Base-by-base conservation (phyloP, 169 alveolate genomes). In the Babesia caballi region DNA sequence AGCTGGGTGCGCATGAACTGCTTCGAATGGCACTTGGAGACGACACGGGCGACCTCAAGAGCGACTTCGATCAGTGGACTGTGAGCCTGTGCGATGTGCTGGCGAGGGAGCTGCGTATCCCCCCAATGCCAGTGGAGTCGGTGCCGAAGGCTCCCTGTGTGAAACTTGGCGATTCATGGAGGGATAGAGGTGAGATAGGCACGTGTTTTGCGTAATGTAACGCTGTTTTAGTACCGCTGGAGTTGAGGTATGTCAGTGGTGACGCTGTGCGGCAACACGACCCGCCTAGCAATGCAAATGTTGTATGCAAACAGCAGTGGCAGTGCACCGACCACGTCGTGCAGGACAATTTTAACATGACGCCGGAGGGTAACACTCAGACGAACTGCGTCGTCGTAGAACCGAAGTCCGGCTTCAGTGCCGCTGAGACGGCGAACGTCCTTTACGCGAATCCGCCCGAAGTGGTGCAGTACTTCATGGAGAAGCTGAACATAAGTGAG, bases 21-120 rank as follows among this genome's bases (percentile, higher is more conserved):
- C 23, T 23, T 4, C 41, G 54, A n/a, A 52, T 81, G 75, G 72
- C 73, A 11, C 58, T 59, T 38, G 93, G 94, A 17, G 93, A 91
- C 35, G 94, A 80, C 50, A 82, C 73, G 27, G 68, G 52, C 21
- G 94, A 89, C 53, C 36, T 83, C 30, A 82, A 82, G 53, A 78
- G 60, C 23, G 95, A 91, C 35, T 91, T 91, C 70, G 84, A 81
- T 23, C 49, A 54, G 40, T 91, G 95, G 95, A 46, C 36, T 32
- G 36, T 49, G 8, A 54, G 54, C 19, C 66, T 91, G 57, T 70
- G 70, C 47, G 42, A 61, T 7, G 44, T 76, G 41, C 73, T 90
- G 36, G 36, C 72, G 1, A 69, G 44, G 47, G 9, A 70, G 14
- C 52, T 66, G 25, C 28, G 51, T 0, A 38, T 68, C 0, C 35